Conservation (phyloP, 2,329 filamentous ascomycete genomes). For the Penicillium sp. region DNA sequence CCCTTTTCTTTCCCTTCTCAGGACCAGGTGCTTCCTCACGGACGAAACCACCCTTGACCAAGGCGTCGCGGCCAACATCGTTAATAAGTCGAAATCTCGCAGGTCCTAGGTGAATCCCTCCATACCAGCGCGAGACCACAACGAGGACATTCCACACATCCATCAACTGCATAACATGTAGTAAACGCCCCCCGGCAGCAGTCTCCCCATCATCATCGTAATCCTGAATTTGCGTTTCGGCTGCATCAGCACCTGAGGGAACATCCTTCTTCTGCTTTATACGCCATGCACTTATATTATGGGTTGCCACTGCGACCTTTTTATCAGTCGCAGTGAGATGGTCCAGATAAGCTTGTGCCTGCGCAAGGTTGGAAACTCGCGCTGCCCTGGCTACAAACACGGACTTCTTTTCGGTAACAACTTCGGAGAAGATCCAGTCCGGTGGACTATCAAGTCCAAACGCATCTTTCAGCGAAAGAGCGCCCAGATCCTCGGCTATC, state of each 20-base stretch:
- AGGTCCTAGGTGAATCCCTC: constrained; percentile 83
- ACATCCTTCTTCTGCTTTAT: constrained; percentile 54
- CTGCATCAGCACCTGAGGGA: constrained; percentile 25
- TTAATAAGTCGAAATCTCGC: constrained; percentile 91
- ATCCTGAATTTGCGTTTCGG: constrained; percentile 71
- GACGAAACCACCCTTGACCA: constrained; percentile 74
- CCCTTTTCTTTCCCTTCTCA: constrained; percentile 59
- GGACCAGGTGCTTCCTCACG: constrained; percentile 41
- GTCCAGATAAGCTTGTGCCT: constrained; percentile 70
- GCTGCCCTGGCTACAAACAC: constrained; percentile 81
- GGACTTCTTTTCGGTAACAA: constrained; percentile 78
- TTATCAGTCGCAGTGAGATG: constrained; percentile 81
- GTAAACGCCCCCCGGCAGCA: constrained; percentile 78
- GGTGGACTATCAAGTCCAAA: constrained; percentile 45
- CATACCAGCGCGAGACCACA: constrained; percentile 93
- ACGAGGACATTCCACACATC: constrained; percentile 91
- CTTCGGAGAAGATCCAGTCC: constrained; percentile 72
- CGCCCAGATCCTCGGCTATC: constrained; percentile 24
- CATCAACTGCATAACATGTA: constrained; percentile 94
- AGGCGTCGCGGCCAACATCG: constrained; percentile 75
- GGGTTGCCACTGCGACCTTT: constrained; percentile 80
- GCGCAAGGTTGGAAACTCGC: constrained; percentile 64
- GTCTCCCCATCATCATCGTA: constrained; percentile 96
- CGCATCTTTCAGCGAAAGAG: constrained; percentile 28
- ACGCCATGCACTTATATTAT: constrained; percentile 95